Evolutionary conservation across 495 filamentous ascomycete genomes (phyloP), one percentile per base, ranked within the genome.

Genomic region (Aspergillus coremiiformis): DNA sequence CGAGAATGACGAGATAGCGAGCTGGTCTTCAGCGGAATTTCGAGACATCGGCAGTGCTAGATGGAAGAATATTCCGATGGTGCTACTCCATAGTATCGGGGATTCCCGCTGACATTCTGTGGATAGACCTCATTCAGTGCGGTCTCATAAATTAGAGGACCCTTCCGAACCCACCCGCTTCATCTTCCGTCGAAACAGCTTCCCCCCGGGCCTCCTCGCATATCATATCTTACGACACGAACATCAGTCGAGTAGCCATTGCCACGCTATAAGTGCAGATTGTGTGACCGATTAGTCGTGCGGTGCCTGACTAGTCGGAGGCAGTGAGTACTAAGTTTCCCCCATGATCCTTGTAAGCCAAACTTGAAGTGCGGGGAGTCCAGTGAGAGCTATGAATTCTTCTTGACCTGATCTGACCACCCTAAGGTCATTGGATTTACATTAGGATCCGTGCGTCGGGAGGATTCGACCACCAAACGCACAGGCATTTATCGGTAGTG

Each of bases 401-500:
- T 15, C n/a, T n/a, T 2, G 19, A n/a, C n/a, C 27, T 9, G 15
- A 32, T 17, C 27, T 27, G 5, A 11, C 24, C 44, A 47, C 29
- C 10, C 44, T 20, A 10, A n/a, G 27, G 44, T 30, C 17, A 29
- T 26, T 10, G 44, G 23, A 47, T 47, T 21, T 33, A 15, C 23
- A 19, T n/a, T 30, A 47, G 1, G 44, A 33, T 33, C 44, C 44
- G 44, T 47, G 39, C 24, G 41, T 24, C 47, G 22, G 22, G 35
- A 39, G 35, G 35, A 39, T 39, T 39, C 15, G 17, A 39, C 35
- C 35, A 41, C 12, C 32, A 35, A n/a, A 35, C 14, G 32, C 32
- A 21, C 22, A 41, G 23, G 35, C 33, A 19, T 35, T 41, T 39
- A 37, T 55, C 57, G 52, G 57, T 47, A 54, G 26, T 41, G 47